Base-by-base conservation (phyloP, 1,139 yeast genomes). In the Pichia sp. region DNA sequence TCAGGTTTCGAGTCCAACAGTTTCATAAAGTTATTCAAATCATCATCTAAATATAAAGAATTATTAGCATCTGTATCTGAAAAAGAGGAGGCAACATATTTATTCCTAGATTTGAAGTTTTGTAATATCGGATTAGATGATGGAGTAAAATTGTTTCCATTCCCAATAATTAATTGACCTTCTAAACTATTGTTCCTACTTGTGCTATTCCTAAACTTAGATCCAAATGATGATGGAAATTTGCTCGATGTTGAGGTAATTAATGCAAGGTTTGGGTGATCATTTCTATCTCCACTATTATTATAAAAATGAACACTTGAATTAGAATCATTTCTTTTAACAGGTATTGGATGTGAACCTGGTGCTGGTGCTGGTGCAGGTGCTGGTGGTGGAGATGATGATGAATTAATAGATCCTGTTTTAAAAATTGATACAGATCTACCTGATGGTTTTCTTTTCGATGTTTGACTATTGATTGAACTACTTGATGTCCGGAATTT, bases 21-120 rank as follows among this genome's bases (percentile, higher is more conserved):
- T 49, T 78, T 73, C 39, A 89, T 85, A 65, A 89, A 89, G 41
- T 82, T 87, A 43, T 83, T 76, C 22, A 88, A 69, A 52, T 84
- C 95, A 45, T 84, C 88, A 50, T 80, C 88, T 21, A 54, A 37
- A 35, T 49, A 52, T 8, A 52, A 31, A 1, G 58, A 53, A 49
- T 71, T 67, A 9, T 51, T 47, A 2, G 57, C 55, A 13, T 52
- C 60, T 4, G 40, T 38, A 25, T 56, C 60, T 1, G 54, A 45
- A 9, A 51, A 48, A 5, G 56, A 49, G 1, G 51, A 42, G 6
- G 55, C 48, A 18, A 43, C 41, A 8, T 50, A 44, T 16, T 47
- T 51, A 39, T 47, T 49, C 38, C 50, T 44, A 2, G 49, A 37
- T 35, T 47, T 52, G 35, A 56, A 50, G 18, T 44, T 50, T 37